phyloP scores from a whole-genome alignment of 208 protist genomes.

The Crithidia brevicula region DNA sequence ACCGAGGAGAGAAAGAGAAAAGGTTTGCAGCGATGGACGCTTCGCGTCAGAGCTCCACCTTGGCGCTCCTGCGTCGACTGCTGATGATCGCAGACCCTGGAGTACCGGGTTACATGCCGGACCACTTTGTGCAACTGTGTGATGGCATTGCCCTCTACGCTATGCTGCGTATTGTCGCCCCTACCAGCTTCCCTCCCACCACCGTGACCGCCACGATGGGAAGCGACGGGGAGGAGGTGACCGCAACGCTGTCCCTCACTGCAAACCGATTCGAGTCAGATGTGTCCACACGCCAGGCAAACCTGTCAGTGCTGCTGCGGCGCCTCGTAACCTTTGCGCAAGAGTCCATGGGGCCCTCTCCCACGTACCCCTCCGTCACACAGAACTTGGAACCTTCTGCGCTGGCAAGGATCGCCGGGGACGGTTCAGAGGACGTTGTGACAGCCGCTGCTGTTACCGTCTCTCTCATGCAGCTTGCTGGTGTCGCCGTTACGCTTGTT shows the following conservation, averaged over 20 bases:
- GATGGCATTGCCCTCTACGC: slow-evolving; percentile 48
- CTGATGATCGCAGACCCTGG: slow-evolving; percentile 14
- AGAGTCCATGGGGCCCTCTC: slow-evolving; percentile 28
- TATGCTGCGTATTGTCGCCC: slow-evolving; percentile 44
- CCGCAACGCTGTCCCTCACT: slow-evolving; percentile 11
- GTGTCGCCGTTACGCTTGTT: slow-evolving; percentile 55
- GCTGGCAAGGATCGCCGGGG: slow-evolving; percentile 26
- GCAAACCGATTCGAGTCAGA: slow-evolving; percentile 6
- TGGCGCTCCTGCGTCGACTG: slow-evolving; percentile 35
- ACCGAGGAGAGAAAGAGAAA: too few relatives aligned
- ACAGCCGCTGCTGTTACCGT: not conserved
- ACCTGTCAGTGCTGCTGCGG: slow-evolving; percentile 45
- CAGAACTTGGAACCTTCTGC: slow-evolving; percentile 20
- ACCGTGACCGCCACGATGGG: slow-evolving; percentile 16
- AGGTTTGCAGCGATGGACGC: not conserved
- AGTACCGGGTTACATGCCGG: slow-evolving; percentile 12
- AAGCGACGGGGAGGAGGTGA: slow-evolving; percentile 3
- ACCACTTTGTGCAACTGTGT: slow-evolving; percentile 39
- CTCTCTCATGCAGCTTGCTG: slow-evolving; percentile 32
- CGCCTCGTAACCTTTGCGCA: slow-evolving; percentile 51
- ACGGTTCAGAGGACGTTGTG: slow-evolving; percentile 7
- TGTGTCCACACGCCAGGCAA: slow-evolving; percentile 36
- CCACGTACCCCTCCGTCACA: slow-evolving; percentile 33
- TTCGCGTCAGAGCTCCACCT: slow-evolving; percentile 22
- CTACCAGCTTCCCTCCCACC: slow-evolving; percentile 39